Evolutionary conservation across 2,329 filamentous ascomycete genomes (phyloP).

Genomic region (Penicillium brevicompactum): DNA sequence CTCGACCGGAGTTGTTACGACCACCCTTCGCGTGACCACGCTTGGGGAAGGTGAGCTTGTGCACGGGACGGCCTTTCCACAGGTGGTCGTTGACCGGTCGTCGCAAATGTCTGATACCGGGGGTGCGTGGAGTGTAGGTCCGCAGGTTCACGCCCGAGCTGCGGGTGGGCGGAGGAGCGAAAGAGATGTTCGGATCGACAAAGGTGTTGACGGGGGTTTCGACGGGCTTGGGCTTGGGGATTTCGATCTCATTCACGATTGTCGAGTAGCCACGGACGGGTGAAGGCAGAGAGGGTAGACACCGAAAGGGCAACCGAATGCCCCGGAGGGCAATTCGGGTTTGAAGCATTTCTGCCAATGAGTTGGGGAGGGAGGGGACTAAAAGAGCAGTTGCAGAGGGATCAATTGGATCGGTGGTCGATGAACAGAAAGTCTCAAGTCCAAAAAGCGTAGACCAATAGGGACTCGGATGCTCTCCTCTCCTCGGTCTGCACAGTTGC

Average conservation of each 20-base stretch:
- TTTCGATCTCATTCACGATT: conserved; percentile 40
- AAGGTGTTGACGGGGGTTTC: conserved; percentile 34
- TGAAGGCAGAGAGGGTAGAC: conserved; percentile 43
- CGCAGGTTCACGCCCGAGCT: conserved; percentile 59
- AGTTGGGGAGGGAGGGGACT: not conserved
- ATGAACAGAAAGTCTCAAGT: not conserved
- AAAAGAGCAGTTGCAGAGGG: not conserved
- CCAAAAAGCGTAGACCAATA: conserved; percentile 8
- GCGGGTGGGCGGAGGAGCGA: conserved; percentile 49
- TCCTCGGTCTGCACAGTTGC: conserved; percentile 3
- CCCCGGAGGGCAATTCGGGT: conserved; percentile 62
- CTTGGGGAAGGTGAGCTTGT: conserved; percentile 84
- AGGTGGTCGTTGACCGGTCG: conserved; percentile 94
- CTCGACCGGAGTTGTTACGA: conserved; percentile 79
- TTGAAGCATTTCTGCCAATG: conserved; percentile 60
- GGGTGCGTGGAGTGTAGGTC: conserved; percentile 91
- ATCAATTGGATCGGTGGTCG: conserved; percentile 1
- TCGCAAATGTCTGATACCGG: conserved; percentile 86
- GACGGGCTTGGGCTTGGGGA: conserved; percentile 21
- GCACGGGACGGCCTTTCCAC: conserved; percentile 86
- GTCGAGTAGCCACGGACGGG: conserved; percentile 57
- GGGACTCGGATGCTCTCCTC: conserved; percentile 1
- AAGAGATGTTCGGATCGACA: conserved; percentile 40
- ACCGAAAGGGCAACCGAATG: conserved; percentile 52
- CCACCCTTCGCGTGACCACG: conserved; percentile 92